Conservation (phyloP, 805 yeast species). For the Candida sanyiensis region DNA sequence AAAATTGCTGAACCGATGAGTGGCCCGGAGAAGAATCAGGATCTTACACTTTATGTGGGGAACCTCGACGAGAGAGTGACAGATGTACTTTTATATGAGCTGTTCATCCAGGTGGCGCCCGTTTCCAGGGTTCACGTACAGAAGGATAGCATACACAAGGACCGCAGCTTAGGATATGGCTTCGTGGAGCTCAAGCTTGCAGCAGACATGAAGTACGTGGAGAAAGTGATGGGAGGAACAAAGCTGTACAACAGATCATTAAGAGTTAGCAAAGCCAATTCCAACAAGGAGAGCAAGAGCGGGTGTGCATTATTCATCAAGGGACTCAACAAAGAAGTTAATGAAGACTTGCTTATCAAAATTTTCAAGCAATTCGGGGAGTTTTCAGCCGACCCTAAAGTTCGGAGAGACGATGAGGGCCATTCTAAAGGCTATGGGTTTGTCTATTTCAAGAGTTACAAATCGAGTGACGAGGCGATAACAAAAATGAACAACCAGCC, state of each 20-base stretch:
- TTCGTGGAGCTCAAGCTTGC: conserved; percentile 64
- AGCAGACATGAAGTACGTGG: conserved; percentile 66
- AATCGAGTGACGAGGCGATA: conserved; percentile 66
- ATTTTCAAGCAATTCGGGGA: conserved; percentile 63
- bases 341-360: conserved; percentile 46
- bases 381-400: conserved; percentile 42
- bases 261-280: conserved; percentile 48
- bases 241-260: conserved; percentile 56
- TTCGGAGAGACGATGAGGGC: conserved; percentile 44
- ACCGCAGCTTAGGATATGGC: conserved; percentile 86
- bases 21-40: conserved; percentile 44
- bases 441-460: conserved; percentile 57
- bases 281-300: conserved; percentile 12
- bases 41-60: conserved; percentile 71
- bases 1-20: neutral
- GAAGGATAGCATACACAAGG: conserved; percentile 62
- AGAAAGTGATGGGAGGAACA: conserved; percentile 53
- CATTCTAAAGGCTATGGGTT: conserved; percentile 61
- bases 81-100: conserved; percentile 69
- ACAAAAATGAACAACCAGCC: conserved; percentile 60
- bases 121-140: conserved; percentile 68
- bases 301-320: conserved; percentile 71
- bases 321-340: conserved; percentile 61
- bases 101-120: conserved; percentile 82
- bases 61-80: conserved; percentile 73